Conservation (phyloP, 1,139 yeast genomes). For the Geotrichum histeridarum region DNA sequence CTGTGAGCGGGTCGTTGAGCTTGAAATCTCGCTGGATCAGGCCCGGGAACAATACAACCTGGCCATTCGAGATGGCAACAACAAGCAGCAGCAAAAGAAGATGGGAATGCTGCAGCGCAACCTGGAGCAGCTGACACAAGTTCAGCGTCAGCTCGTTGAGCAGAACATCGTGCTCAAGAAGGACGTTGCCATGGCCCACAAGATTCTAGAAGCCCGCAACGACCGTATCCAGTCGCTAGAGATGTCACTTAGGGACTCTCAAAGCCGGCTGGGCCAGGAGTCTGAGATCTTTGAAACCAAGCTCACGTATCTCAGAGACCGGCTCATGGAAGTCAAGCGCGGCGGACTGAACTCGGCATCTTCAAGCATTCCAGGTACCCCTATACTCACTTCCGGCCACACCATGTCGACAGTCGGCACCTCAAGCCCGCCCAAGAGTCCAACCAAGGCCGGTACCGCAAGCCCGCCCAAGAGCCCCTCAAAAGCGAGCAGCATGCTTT, state of each 20-base stretch:
- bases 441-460: not conserved
- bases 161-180: slow-evolving; percentile 44
- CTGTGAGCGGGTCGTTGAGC: slow-evolving; percentile 42
- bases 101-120: slow-evolving; percentile 44
- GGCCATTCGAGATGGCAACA: slow-evolving; percentile 31
- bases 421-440: not conserved
- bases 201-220: slow-evolving; percentile 56
- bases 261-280: slow-evolving; percentile 41
- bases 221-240: slow-evolving; percentile 56
- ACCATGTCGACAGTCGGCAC: not conserved
- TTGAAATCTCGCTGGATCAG: slow-evolving; percentile 43
- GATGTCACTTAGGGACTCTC: slow-evolving; percentile 48
- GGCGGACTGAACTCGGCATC: not conserved
- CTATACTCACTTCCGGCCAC: not conserved
- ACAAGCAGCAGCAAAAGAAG: slow-evolving; percentile 38
- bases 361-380: not conserved
- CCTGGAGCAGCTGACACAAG: slow-evolving; percentile 43
- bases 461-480: not conserved
- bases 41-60: slow-evolving; percentile 36
- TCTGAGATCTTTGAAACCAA: slow-evolving; percentile 51
- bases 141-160: slow-evolving; percentile 44
- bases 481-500: not conserved
- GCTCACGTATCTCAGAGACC: slow-evolving; percentile 43
- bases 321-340: slow-evolving; percentile 36
- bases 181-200: slow-evolving; percentile 51